phyloP scores from a whole-genome alignment of 2,329 filamentous ascomycete species.

The Penicillium sp. region DNA sequence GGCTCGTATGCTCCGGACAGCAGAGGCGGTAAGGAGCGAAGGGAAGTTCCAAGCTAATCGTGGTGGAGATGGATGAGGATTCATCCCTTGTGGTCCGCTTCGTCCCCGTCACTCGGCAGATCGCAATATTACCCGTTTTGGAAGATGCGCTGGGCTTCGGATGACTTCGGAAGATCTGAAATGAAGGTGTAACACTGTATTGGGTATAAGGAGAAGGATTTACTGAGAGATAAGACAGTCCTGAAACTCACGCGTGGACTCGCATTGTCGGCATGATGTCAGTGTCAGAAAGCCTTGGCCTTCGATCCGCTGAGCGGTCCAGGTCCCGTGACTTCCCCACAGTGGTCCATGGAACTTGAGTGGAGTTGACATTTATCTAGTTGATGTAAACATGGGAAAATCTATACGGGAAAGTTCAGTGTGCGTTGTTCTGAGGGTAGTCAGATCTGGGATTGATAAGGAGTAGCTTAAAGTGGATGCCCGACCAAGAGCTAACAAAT shows the following conservation, averaged over 20 bases:
- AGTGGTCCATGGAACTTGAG: not conserved
- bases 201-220: not conserved
- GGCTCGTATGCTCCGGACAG: not conserved
- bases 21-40: not conserved
- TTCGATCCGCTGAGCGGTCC: slow-evolving; percentile 4
- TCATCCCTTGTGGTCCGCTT: not conserved
- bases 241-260: not conserved
- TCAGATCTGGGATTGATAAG: not conserved
- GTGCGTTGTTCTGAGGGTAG: not conserved
- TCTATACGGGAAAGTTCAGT: no score
- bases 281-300: slow-evolving; percentile 5
- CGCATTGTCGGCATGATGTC: slow-evolving; percentile 12
- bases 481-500: not conserved
- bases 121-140: slow-evolving; percentile 1
- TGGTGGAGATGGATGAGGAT: not conserved
- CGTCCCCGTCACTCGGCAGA: slow-evolving; percentile 1
- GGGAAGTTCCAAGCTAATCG: not conserved
- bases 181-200: not conserved
- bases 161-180: not conserved
- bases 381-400: not conserved
- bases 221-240: not conserved
- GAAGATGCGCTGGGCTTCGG: not conserved
- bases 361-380: not conserved
- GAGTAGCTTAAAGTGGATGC: not conserved
- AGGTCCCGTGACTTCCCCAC: slow-evolving; percentile 17